Evolutionary conservation across 305 asterid species (phyloP), one percentile per base, ranked within the genome.

Genomic region (Solanum aculeatissimum): DNA sequence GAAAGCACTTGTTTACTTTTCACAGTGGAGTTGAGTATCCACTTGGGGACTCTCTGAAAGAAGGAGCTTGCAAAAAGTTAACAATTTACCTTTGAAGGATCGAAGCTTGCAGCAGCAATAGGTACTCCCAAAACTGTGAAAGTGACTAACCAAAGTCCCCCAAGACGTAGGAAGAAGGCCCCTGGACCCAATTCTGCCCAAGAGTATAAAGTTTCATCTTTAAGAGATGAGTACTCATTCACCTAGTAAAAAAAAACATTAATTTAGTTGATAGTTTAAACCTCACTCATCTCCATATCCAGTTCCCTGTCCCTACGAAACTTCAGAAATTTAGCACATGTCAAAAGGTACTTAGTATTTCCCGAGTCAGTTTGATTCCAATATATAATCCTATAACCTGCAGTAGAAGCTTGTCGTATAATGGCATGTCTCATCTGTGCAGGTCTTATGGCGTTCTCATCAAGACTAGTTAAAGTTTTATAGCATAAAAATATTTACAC

Each of bases 71-170:
- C 66, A 58, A 15, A 58, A 10, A 58, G 32, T 58, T 21, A 58
- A 21, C 25, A 47, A 75, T 47, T 75, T 84, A 93, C 96, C 94
- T 91, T 95, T 25, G 95, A 80, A 85, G 97, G 99, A 89, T 89
- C 92, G 89, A 95, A 95, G 87, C 99, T 95, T 72, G 99, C 94
- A 54, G 97, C 98, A 25, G 99, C 97, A 86, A 95, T 89, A 51
- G 99, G 99, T 62, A 84, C 93, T 85, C 98, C 99, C 11, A 95
- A 92, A 74, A 92, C 94, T n/a, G 95, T 90, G 90, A 94, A 93
- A 83, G 97, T 93, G 81, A 92, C 87, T 75, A 95, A 86, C 96
- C 97, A 95, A 55, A 95, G 96, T 77, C 96, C 91, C 29, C 99
- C 98, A 47, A 94, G 94, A 32, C 98, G 98, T 47, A 90, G 42